Conservation (phyloP, 306 rosid genomes). For the Quercus mongolica region DNA sequence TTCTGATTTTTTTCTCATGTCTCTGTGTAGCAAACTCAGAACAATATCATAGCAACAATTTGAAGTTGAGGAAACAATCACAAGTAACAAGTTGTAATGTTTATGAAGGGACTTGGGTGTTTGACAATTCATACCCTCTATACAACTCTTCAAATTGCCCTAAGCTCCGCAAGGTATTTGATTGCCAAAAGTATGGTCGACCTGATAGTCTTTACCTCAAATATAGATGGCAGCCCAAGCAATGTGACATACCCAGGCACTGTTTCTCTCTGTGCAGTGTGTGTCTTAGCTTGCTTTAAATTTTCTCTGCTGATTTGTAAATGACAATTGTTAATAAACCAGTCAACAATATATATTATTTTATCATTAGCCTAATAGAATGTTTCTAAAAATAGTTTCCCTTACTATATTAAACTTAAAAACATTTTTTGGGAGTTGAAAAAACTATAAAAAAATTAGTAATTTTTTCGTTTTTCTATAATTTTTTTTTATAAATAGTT, state of each 20-base stretch:
- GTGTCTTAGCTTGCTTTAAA: too few species aligned
- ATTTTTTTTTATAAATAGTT: too few species aligned
- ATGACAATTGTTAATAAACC: too few species aligned
- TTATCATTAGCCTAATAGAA: too few species aligned
- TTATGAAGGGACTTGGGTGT: slow-evolving; percentile 61
- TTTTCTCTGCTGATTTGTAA: too few species aligned
- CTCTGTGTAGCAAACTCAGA: background rate
- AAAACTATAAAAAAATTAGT: too few species aligned
- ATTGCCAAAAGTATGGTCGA: slow-evolving; percentile 55
- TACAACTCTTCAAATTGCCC: slow-evolving; percentile 53
- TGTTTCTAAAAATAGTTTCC: too few species aligned
- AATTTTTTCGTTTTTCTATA: too few species aligned
- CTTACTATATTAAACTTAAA: too few species aligned
- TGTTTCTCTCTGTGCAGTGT: background rate
- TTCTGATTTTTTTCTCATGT: background rate
- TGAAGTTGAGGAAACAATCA: slow-evolving; percentile 5
- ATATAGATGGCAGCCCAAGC: slow-evolving; percentile 62
- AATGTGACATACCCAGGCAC: slow-evolving; percentile 60
- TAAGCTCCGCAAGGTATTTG: slow-evolving; percentile 41
- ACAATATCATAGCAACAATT: background rate
- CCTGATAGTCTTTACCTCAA: slow-evolving; percentile 47
- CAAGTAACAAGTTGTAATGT: slow-evolving; percentile 18
- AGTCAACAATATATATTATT: too few species aligned
- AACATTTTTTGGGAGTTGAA: too few species aligned
- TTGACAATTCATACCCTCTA: slow-evolving; percentile 49